phyloP scores from a whole-genome alignment of 2,329 filamentous ascomycete genomes.

The Rutstroemia sp. region DNA sequence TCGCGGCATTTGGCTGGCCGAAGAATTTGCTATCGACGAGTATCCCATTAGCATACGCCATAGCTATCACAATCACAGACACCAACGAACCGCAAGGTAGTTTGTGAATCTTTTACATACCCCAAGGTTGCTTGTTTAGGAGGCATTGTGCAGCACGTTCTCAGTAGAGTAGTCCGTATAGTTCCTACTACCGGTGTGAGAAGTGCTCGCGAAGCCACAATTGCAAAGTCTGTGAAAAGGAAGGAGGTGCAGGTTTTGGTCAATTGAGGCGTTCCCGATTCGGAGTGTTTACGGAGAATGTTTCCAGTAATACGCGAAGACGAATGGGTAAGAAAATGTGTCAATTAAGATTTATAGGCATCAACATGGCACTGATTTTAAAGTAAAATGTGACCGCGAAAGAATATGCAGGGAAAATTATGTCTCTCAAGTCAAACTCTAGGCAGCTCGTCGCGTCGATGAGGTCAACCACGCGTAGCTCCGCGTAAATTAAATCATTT shows the following conservation, averaged over 20 bases:
- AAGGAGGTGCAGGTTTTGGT: not conserved
- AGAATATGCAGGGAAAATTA: no score
- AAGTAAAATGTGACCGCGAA: not conserved
- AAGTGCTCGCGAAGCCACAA: conserved; percentile 27
- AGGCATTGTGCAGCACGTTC: conserved; percentile 25
- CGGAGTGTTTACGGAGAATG: no score
- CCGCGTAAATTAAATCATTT: conserved; percentile 16
- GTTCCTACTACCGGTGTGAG: conserved; percentile 10
- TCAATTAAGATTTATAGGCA: no score
- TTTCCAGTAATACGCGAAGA: no score
- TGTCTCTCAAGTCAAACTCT: no score
- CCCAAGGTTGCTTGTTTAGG: conserved; percentile 67
- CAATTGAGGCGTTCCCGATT: not conserved
- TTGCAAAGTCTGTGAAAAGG: conserved; percentile 6
- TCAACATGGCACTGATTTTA: no score
- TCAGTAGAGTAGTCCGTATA: conserved; percentile 13
- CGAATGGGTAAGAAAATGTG: no score
- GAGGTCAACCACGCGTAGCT: conserved; percentile 8
- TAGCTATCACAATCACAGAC: not conserved
- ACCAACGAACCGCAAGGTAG: conserved; percentile 60
- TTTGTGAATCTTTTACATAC: conserved; percentile 74
- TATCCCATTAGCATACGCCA: conserved; percentile 12
- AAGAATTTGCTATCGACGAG: conserved; percentile 70
- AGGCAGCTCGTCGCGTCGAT: conserved; percentile 10
- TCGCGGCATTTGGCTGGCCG: conserved; percentile 51